Conservation (phyloP, 495 filamentous ascomycete genomes). For the Collariella sp. region DNA sequence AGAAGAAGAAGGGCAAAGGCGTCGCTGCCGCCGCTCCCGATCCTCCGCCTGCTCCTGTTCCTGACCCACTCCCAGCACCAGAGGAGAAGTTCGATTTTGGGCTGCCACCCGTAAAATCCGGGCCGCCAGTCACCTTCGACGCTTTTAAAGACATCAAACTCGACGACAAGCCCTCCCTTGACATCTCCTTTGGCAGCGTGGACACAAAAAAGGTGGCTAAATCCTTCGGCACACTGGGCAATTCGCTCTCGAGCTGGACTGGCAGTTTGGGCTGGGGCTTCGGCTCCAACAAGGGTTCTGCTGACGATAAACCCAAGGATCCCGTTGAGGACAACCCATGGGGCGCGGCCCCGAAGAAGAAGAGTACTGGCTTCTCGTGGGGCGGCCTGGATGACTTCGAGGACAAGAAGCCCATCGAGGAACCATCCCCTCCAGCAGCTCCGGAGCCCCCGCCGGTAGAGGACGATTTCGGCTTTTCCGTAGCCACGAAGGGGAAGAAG, state of each 20-base stretch:
- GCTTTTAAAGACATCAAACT: conserved; percentile 45
- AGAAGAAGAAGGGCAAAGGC: conserved; percentile 39
- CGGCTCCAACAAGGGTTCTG: conserved; percentile 6
- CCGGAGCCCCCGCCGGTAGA: conserved; percentile 26
- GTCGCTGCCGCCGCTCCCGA: conserved; percentile 20
- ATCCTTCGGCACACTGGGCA: conserved; percentile 33
- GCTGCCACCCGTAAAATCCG: conserved; percentile 14
- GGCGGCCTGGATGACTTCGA: conserved; percentile 31
- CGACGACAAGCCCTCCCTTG: conserved; percentile 33
- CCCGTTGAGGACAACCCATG: conserved; percentile 32
- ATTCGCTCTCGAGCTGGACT: conserved; percentile 22
- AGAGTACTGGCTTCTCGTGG: conserved; percentile 29
- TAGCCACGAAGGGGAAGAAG: conserved; percentile 16
- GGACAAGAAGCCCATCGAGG: conserved; percentile 10
- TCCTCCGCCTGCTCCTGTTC: conserved; percentile 22
- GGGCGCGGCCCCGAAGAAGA: conserved; percentile 39
- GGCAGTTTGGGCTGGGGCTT: conserved; percentile 17
- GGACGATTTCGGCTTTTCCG: conserved; percentile 29
- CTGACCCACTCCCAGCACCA: conserved; percentile 6
- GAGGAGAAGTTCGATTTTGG: conserved; percentile 19
- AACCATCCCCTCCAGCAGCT: neutral
- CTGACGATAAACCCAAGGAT: conserved; percentile 14
- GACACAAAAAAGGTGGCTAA: conserved; percentile 23
- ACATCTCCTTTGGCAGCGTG: conserved; percentile 26
- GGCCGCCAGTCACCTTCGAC: conserved; percentile 19